Evolutionary conservation across 495 filamentous ascomycete species (phyloP).

Genomic region (Talaromyces thailandensis): DNA sequence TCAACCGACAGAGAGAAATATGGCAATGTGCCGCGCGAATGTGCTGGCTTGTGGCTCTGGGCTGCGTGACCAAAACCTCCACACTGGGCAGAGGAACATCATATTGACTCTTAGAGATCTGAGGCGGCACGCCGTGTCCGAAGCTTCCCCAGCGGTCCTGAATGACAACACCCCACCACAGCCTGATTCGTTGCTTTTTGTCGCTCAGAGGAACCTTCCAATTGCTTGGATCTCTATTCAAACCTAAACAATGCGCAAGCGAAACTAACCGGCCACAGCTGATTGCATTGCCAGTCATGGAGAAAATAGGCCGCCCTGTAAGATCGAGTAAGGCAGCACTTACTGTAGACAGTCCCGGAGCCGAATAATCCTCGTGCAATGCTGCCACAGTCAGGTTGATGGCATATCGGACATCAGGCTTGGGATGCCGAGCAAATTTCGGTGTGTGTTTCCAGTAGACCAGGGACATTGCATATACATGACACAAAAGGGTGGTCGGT

Average conservation of each 20-base stretch:
- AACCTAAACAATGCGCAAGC: conserved; percentile 41
- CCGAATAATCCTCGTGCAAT: conserved; percentile 42
- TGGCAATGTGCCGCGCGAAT: conserved; percentile 40
- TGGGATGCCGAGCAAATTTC: conserved; percentile 34
- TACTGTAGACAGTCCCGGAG: conserved; percentile 40
- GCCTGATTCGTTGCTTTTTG: conserved; percentile 36
- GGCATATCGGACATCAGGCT: conserved; percentile 41
- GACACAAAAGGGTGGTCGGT: conserved; percentile 43
- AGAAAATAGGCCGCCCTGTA: conserved; percentile 41
- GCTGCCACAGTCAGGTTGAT: conserved; percentile 44
- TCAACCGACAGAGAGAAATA: conserved; percentile 41
- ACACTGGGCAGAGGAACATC: conserved; percentile 44
- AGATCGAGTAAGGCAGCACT: conserved; percentile 40
- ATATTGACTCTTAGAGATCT: conserved; percentile 41
- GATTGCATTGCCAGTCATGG: conserved; percentile 44
- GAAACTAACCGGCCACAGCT: conserved; percentile 41
- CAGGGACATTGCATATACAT: conserved; percentile 43
- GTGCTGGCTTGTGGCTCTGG: conserved; percentile 29
- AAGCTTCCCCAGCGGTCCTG: conserved; percentile 48
- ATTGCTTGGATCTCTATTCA: conserved; percentile 39
- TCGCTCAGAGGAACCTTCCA: conserved; percentile 41
- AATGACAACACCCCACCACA: conserved; percentile 47
- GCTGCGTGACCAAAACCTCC: conserved; percentile 25
- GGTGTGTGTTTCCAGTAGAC: conserved; percentile 42
- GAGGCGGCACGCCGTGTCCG: conserved; percentile 42